Evolutionary conservation across 345 rosid species (phyloP).

Genomic region (Carallia pectinifolia): DNA sequence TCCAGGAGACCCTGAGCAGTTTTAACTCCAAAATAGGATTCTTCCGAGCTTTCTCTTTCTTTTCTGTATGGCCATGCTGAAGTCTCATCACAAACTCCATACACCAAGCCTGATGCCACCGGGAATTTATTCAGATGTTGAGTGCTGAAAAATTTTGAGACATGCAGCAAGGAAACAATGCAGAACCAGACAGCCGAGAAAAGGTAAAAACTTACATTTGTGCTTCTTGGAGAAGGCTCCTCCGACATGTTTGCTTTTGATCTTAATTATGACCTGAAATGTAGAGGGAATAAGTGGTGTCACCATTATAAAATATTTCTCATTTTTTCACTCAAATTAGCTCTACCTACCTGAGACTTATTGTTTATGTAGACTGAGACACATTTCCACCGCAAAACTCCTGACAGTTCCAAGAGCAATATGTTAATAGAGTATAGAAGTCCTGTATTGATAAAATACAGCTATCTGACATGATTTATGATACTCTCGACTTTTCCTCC

Average conservation of each 20-base stretch:
- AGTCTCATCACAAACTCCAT: slow-evolving; percentile 77
- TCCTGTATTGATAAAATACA: no score
- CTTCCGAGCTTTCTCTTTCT: slow-evolving; percentile 73
- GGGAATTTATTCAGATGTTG: background rate
- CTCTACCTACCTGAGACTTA: slow-evolving; percentile 61
- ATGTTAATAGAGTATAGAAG: no score
- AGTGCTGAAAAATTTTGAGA: background rate
- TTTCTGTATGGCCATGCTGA: slow-evolving; percentile 84
- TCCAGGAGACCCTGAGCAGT: slow-evolving; percentile 93
- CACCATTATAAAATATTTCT: background rate
- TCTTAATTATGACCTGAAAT: slow-evolving; percentile 63
- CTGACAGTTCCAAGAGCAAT: slow-evolving; percentile 38
- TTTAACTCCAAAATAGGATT: slow-evolving; percentile 79
- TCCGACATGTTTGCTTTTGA: slow-evolving; percentile 84
- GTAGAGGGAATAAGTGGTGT: background rate
- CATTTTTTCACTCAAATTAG: background rate
- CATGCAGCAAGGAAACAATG: background rate
- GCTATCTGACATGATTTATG: no score
- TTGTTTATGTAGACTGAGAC: slow-evolving; percentile 65
- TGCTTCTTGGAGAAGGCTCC: slow-evolving; percentile 92
- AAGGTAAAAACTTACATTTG: slow-evolving; percentile 48
- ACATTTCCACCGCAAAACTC: slow-evolving; percentile 57
- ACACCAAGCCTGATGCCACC: slow-evolving; percentile 55
- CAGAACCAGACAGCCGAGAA: background rate
- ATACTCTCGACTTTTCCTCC: no score